Evolutionary conservation across 75 land plant genomes (phyloP).

Genomic region (Ceratopteris richardii): DNA sequence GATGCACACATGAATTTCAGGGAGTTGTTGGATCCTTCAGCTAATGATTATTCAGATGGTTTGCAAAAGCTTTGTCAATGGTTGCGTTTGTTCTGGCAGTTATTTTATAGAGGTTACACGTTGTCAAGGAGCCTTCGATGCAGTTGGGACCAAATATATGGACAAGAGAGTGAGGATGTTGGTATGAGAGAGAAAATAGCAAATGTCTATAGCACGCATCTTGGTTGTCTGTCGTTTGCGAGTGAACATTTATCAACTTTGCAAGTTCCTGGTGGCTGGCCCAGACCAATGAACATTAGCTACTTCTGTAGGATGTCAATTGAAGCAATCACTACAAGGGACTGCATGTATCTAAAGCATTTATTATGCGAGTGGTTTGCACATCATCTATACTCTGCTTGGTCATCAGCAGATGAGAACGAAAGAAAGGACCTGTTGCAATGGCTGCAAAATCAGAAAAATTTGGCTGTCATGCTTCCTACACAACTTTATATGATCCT

Average conservation of each 20-base stretch:
- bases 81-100: constrained; percentile 71
- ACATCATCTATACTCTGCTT: constrained; percentile 12
- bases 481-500: constrained; percentile 14
- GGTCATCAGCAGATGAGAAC: not conserved
- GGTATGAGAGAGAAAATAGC: constrained; percentile 35
- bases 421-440: not conserved
- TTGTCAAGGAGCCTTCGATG: constrained; percentile 52
- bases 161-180: constrained; percentile 45
- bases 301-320: constrained; percentile 41
- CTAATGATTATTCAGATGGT: constrained; percentile 37
- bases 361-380: constrained; percentile 47
- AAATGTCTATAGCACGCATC: constrained; percentile 21
- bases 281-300: constrained; percentile 42
- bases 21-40: constrained; percentile 18
- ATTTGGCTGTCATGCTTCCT: constrained; percentile 21
- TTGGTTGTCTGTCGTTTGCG: constrained; percentile 12
- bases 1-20: constrained; percentile 53
- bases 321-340: constrained; percentile 54
- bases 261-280: constrained; percentile 88
- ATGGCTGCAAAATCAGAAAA: constrained; percentile 3
- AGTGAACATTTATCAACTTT: constrained; percentile 20
- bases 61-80: constrained; percentile 67
- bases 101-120: constrained; percentile 59
- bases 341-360: constrained; percentile 55
- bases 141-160: constrained; percentile 89